Percentiles rank a stretch among this genome's conserved stretches.
phyloP scores from a whole-genome alignment of 139 green algal species.

The Chlamydomonas eustigma region DNA sequence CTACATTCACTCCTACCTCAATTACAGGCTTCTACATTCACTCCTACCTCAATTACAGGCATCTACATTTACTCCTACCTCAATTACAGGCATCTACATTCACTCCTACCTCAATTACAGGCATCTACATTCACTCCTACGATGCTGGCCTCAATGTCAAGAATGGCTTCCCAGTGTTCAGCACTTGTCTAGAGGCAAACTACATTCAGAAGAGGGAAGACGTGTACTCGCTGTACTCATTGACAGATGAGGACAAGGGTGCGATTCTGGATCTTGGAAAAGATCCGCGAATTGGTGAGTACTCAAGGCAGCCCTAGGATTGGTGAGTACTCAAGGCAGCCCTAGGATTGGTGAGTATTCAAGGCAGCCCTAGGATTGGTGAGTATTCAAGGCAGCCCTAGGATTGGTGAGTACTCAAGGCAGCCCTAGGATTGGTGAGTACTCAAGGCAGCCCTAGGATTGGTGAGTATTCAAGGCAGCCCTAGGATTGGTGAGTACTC shows the following conservation, averaged over 20 bases:
- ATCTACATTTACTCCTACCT: not conserved
- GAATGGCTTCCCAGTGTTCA: constrained; percentile 95
- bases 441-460: no score
- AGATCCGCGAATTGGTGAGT: constrained; percentile 75
- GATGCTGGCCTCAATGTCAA: constrained; percentile 82
- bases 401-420: no score
- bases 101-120: constrained; percentile 74
- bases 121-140: constrained; percentile 90
- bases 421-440: no score
- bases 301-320: no score
- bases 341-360: no score
- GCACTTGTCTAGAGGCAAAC: constrained; percentile 94
- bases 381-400: no score
- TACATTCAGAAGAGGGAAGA: constrained; percentile 77
- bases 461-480: no score
- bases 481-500: no score
- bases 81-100: constrained; percentile 54
- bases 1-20: no score
- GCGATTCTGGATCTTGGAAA: constrained; percentile 71
- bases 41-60: not conserved
- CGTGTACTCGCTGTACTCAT: constrained; percentile 58
- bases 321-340: no score
- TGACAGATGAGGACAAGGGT: constrained; percentile 90
- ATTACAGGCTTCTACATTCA: no score
- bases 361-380: no score